Evolutionary conservation across 768 basidiomycete species (phyloP).

Genomic region (Mycena galericulata): DNA sequence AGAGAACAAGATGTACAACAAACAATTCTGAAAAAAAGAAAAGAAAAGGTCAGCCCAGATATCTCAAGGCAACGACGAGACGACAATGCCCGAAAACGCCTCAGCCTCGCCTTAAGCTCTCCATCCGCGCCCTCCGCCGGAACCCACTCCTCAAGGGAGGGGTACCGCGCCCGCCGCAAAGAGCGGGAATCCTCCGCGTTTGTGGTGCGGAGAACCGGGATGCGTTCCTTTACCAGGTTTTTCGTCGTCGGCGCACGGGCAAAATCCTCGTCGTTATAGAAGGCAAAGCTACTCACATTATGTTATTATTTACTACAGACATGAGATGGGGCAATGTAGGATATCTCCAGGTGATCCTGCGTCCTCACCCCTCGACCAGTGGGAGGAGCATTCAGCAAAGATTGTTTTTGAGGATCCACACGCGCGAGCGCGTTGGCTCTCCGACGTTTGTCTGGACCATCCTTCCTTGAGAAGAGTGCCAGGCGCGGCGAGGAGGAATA

Average conservation of each 20-base stretch:
- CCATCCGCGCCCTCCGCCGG: slow-evolving; percentile 75
- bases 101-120: slow-evolving; percentile 94
- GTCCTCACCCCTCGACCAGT: slow-evolving; percentile 89
- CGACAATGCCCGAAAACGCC: slow-evolving; percentile 43
- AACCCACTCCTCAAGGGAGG: slow-evolving; percentile 38
- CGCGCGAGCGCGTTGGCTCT: slow-evolving; percentile 65
- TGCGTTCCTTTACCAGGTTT: slow-evolving; percentile 92
- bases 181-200: slow-evolving; percentile 50
- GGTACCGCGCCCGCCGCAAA: slow-evolving; percentile 45
- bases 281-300: slow-evolving; percentile 46
- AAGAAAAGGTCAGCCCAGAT: slow-evolving; percentile 5
- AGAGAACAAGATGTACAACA: too few species aligned
- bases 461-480: slow-evolving; percentile 65
- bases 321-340: slow-evolving; percentile 59
- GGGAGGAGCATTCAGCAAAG: slow-evolving; percentile 93
- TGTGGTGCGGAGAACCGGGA: slow-evolving; percentile 62
- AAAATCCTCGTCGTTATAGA: slow-evolving; percentile 20
- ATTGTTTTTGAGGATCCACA: slow-evolving; percentile 87
- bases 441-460: slow-evolving; percentile 93
- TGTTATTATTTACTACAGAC: slow-evolving; percentile 20
- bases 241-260: slow-evolving; percentile 71
- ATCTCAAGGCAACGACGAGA: not conserved
- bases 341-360: slow-evolving; percentile 93
- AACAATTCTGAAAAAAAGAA: not conserved
- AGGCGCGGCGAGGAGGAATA: slow-evolving; percentile 65